phyloP scores from a whole-genome alignment of 2,329 filamentous ascomycete genomes.

The Claviceps pazoutovae region DNA sequence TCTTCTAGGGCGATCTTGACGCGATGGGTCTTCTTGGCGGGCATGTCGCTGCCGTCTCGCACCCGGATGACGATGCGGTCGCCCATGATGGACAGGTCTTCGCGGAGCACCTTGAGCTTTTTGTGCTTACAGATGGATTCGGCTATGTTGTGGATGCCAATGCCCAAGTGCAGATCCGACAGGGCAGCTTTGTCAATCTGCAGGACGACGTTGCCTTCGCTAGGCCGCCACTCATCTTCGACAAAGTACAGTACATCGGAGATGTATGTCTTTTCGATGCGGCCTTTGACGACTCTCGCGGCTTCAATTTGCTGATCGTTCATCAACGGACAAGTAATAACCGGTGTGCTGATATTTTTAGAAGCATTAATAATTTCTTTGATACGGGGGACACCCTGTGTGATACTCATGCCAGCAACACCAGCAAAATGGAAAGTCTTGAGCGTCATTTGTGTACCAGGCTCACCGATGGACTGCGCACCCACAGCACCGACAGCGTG shows the following conservation, averaged over 20 bases:
- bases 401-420: conserved; percentile 99
- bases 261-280: conserved; percentile 89
- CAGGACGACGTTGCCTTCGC: conserved; percentile 50
- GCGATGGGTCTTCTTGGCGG: conserved; percentile 31
- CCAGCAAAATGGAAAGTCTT: conserved; percentile 99
- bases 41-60: conserved; percentile 37
- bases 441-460: conserved; percentile 96
- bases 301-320: conserved; percentile 62
- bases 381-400: conserved; percentile 96
- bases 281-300: conserved; percentile 80
- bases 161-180: conserved; percentile 66
- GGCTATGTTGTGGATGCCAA: conserved; percentile 59
- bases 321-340: conserved; percentile 75
- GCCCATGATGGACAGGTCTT: conserved; percentile 46
- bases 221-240: conserved; percentile 75
- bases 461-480: conserved; percentile 94
- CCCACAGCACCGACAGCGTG: conserved; percentile 94
- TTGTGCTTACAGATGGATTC: conserved; percentile 65
- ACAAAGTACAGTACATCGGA: conserved; percentile 68
- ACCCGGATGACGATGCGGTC: conserved; percentile 63
- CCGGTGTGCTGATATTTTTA: conserved; percentile 81
- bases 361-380: conserved; percentile 99
- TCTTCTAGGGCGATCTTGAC: conserved; percentile 31
- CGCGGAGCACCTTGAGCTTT: conserved; percentile 61
- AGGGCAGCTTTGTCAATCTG: conserved; percentile 71